phyloP scores from a whole-genome alignment of 768 basidiomycete genomes.

The Trametes punicea region DNA sequence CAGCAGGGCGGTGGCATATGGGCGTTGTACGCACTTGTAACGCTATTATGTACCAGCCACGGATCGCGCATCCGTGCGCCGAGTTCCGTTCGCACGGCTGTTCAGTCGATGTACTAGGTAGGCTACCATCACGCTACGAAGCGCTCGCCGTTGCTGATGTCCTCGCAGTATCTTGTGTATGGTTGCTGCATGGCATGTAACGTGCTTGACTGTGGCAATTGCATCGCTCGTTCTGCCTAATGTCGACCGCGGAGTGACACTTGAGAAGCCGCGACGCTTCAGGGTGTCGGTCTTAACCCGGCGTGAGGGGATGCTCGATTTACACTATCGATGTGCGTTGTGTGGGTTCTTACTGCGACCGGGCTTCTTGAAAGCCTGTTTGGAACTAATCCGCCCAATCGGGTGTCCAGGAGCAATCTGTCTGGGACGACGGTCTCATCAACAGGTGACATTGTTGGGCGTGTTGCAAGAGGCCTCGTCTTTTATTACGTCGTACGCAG shows the following conservation, averaged over 20 bases:
- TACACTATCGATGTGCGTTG: conserved; percentile 6
- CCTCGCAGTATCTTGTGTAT: not conserved
- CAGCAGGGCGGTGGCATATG: not conserved
- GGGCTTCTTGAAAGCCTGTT: conserved; percentile 14
- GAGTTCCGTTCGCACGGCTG: not conserved
- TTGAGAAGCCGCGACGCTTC: not conserved
- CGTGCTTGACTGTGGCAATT: not conserved
- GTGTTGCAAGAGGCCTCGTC: not conserved
- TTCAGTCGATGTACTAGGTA: conserved; percentile 4
- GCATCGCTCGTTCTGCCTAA: not conserved
- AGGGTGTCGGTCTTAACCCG: not conserved
- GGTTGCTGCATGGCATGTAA: not conserved
- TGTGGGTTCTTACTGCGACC: conserved; percentile 12
- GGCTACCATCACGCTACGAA: not conserved
- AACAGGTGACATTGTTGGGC: conserved; percentile 10
- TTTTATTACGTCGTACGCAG: not conserved
- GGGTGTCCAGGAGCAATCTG: conserved; percentile 5
- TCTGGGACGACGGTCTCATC: conserved; percentile 3
- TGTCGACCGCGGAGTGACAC: not conserved
- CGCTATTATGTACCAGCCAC: conserved; percentile 7
- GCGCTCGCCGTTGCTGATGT: not conserved
- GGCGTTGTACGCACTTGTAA: not conserved
- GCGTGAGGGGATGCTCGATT: conserved; percentile 5
- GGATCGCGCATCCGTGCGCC: conserved; percentile 6
- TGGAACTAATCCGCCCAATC: conserved; percentile 16